Evolutionary conservation across 2,329 filamentous ascomycete species (phyloP), one percentile per base, ranked within the genome.

Genomic region (Triangularia verruculosa): DNA sequence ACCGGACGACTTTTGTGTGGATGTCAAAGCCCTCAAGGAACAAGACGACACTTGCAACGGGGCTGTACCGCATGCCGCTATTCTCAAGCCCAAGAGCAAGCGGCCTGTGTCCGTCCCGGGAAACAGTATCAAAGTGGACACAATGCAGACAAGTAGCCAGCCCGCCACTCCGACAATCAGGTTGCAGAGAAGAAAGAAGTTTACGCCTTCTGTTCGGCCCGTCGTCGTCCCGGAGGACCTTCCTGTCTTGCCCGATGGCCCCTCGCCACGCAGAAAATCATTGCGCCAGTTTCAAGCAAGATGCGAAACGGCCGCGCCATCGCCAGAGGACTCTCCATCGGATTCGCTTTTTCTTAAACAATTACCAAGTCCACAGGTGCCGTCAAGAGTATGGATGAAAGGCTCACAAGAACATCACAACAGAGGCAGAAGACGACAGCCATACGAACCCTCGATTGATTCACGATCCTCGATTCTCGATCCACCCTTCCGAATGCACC

Each of bases 401-500:
- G 20, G 25, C 25, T 28, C 73, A 80, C 83, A 76, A 83, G 80
- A 69, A 20, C 71, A 72, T 68, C 70, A 64, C 67, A 70, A 75
- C 75, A 86, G 82, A 76, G 76, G 76, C 65, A 76, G 77, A 60
- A 76, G 75, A 13, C 76, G 79, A 59, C 77, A 76, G 66, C 76
- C 79, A n/a, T 86, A 86, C 68, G 82, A 85, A 66, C 78, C 83
- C 2, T 86, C 83, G 32, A 74, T 84, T 64, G 76, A 78, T 59
- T 85, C 83, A 11, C 66, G 74, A 15, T 79, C 78, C 24, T 86
- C 84, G 8, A 79, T 86, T 63, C 75, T 82, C 61, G 88, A 89
- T 59, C 83, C 85, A 3, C 83, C 83, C 2, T 78, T 81, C 12
- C 55, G 32, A 65, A 87, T 90, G 73, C 82, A 82, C 4, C 85